Conservation (phyloP, 2,329 filamentous ascomycete genomes). For the Xylariaceae sp. region DNA sequence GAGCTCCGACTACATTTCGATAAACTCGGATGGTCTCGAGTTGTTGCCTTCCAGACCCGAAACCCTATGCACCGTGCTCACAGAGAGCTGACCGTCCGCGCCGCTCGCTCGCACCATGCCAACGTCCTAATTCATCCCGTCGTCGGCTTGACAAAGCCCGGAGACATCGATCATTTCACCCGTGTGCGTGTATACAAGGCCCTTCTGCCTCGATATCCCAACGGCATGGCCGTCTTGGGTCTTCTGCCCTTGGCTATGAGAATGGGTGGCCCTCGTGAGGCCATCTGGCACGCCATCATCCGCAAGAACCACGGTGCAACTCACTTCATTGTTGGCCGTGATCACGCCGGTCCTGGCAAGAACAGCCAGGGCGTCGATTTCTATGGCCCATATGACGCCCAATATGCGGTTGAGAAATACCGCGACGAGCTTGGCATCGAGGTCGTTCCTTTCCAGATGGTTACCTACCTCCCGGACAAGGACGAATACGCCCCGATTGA, state of each 20-base stretch:
- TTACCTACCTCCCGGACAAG: constrained; percentile 96
- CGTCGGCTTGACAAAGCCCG: constrained; percentile 97
- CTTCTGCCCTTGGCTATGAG: constrained; percentile 97
- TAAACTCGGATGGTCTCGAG: constrained; percentile 97
- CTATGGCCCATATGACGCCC: constrained; percentile 97
- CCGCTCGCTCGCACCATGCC: constrained; percentile 92
- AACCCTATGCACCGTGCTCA: constrained; percentile 99
- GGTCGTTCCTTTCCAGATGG: constrained; percentile 99
- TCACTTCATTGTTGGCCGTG: constrained; percentile 98
- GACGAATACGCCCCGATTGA: constrained; percentile 97
- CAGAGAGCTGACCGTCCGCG: constrained; percentile 95
- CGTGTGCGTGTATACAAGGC: constrained; percentile 99
- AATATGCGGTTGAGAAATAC: constrained; percentile 96
- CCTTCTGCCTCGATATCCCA: constrained; percentile 93
- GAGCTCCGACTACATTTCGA: constrained; percentile 97
- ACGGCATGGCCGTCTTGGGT: constrained; percentile 97
- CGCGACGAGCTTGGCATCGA: constrained; percentile 95
- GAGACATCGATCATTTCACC: constrained; percentile 99
- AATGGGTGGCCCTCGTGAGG: constrained; percentile 98
- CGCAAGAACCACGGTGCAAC: constrained; percentile 99
- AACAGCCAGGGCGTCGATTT: constrained; percentile 97
- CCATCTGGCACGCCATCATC: constrained; percentile 99
- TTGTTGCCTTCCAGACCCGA: constrained; percentile 98
- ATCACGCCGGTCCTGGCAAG: constrained; percentile 97
- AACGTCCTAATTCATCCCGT: constrained; percentile 99